These are phyloP conservation scores for Rhizopus sp. DNA, from an alignment of 371 early-diverging fungal genomes.

Conservation along the genomic window DNA sequence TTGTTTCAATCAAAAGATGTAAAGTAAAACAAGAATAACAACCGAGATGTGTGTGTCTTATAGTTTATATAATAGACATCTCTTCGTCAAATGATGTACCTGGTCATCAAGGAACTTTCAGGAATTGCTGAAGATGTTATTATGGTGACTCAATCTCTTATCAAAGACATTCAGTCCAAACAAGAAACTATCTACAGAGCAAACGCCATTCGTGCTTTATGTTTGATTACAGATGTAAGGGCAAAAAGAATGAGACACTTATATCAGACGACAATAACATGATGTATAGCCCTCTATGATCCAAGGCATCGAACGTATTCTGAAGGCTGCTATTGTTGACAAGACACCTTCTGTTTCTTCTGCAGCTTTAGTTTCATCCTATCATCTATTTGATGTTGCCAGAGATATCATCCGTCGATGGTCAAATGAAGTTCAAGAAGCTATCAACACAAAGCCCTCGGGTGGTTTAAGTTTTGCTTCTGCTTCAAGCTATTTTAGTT, in stretches of 20 bases:
- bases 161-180: slow-evolving; percentile 95
- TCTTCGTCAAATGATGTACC: slow-evolving; percentile 93
- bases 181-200: slow-evolving; percentile 87
- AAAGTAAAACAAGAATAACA: slow-evolving; percentile 25
- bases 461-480: slow-evolving; percentile 46
- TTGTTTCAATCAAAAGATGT: slow-evolving; percentile 96
- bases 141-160: slow-evolving; percentile 93
- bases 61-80: slow-evolving; percentile 59
- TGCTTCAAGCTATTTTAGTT: slow-evolving; percentile 59
- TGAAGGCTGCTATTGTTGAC: slow-evolving; percentile 97
- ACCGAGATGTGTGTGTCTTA: neutral
- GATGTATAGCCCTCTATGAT: slow-evolving; percentile 82
- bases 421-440: slow-evolving; percentile 91
- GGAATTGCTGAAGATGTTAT: slow-evolving; percentile 92
- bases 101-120: slow-evolving; percentile 94
- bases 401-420: slow-evolving; percentile 88
- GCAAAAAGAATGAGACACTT: slow-evolving; percentile 2
- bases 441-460: slow-evolving; percentile 75
- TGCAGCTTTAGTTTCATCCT: slow-evolving; percentile 91
- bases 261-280: neutral
- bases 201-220: slow-evolving; percentile 93
- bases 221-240: slow-evolving; percentile 93
- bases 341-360: slow-evolving; percentile 88
- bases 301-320: slow-evolving; percentile 92
- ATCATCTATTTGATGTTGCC: slow-evolving; percentile 82